phyloP scores from a whole-genome alignment of 805 yeast species.

The Priceomyces fermenticarens region DNA sequence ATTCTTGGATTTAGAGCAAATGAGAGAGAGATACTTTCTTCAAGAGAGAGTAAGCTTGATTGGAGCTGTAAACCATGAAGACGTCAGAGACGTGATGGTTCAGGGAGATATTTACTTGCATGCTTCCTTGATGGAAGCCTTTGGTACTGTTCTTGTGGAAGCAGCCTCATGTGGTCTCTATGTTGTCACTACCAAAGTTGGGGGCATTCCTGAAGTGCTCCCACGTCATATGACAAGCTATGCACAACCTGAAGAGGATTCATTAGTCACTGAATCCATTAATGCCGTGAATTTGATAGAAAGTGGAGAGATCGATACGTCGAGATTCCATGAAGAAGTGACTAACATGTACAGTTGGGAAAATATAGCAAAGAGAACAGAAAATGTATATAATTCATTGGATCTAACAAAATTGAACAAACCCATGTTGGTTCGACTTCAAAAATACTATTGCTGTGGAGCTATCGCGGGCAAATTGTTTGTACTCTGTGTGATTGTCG shows the following conservation, averaged over 20 bases:
- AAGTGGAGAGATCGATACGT: constrained; percentile 61
- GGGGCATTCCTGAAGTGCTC: constrained; percentile 95
- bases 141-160: constrained; percentile 95
- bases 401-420: constrained; percentile 42
- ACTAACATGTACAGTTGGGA: constrained; percentile 87
- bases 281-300: constrained; percentile 65
- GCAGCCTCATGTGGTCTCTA: constrained; percentile 95
- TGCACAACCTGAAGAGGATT: constrained; percentile 84
- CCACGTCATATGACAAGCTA: constrained; percentile 92
- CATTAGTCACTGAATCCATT: constrained; percentile 67
- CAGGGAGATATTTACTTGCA: constrained; percentile 92
- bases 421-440: constrained; percentile 57
- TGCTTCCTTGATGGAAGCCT: constrained; percentile 93
- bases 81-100: constrained; percentile 89
- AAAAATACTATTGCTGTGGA: constrained; percentile 66
- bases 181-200: constrained; percentile 93
- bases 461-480: constrained; percentile 85
- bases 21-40: constrained; percentile 80
- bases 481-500: constrained; percentile 77
- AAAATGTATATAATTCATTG: constrained; percentile 64
- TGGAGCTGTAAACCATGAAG: constrained; percentile 89
- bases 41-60: constrained; percentile 84
- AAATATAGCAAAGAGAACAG: constrained; percentile 84
- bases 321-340: constrained; percentile 74
- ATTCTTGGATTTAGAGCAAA: constrained; percentile 89